Evolutionary conservation across 78 protist species (phyloP), one percentile per base, ranked within the genome.

Genomic region (Neovahlkampfia damariscottae): DNA sequence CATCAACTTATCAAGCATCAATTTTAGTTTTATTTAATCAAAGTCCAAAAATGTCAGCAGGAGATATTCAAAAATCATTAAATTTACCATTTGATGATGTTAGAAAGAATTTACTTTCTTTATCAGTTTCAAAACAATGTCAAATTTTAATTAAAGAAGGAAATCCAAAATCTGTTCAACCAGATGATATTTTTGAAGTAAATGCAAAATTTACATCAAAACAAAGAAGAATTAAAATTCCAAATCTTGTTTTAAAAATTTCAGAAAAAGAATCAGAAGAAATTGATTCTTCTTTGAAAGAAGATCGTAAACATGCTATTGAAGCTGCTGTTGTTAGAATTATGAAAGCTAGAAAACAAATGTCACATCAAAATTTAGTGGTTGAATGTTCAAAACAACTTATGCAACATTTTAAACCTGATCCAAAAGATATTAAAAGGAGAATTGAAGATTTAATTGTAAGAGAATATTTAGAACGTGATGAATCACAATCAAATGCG

Each of bases 321-420:
- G 96, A 94, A 59, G 96, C 98, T 1, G 89, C 93, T 2, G 81
- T 94, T 35, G 99, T 96, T 37, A 86, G 99, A 31, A 84, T 93
- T 66, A 96, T 96, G 99, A 96, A 96, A 86, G 69, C 95, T 0
- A 79, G 97, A 40, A 84, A 86, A 10, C 2, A 30, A n/a, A 80
- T 95, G 3, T 0, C 74, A 6, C 96, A 94, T 84, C 30, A 40
- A 9, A 76, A 78, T 0, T 84, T 95, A 8, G 66, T 92, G 5
- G 8, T 86, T 0, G 96, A 90, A 70, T 74, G 88, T 29, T 29
- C 84, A 31, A 8, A 81, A 59, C 91, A 80, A 77, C 86, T 93
- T 40, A 87, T 89, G 66, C 87, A 88, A 5, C 74, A 90, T 59
- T 80, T 79, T 71, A 84, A 94, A 27, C 67, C 75, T 1, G 96